Conservation (phyloP, 108 stramenopile genomes). For the Chaetoceros tenuissimus region DNA sequence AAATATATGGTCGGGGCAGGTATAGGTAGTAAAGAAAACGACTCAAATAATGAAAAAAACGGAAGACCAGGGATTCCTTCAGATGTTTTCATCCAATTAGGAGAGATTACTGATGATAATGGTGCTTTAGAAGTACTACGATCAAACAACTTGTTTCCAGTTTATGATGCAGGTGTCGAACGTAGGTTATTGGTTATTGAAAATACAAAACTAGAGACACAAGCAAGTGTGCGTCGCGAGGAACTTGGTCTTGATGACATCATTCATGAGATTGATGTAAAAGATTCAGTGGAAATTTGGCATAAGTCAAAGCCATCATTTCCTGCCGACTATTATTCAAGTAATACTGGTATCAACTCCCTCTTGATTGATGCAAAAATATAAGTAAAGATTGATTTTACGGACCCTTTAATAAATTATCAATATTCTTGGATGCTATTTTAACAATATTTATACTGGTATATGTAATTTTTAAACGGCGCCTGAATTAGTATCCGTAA, state of each 20-base stretch:
- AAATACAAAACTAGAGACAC: too few species aligned
- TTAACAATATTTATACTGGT: too few species aligned
- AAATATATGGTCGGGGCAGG: conserved; percentile 13
- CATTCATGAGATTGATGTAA: neutral
- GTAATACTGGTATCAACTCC: neutral
- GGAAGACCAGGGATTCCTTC: neutral
- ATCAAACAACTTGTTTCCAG: conserved; percentile 15
- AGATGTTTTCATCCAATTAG: conserved; percentile 2
- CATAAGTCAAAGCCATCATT: conserved; percentile 5
- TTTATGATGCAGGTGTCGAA: conserved; percentile 41
- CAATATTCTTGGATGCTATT: too few species aligned
- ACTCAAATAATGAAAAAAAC: neutral
- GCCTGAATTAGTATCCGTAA: neutral
- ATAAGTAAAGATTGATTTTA: too few species aligned
- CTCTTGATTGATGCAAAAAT: neutral
- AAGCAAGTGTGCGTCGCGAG: too few species aligned
- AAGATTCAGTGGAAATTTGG: neutral
- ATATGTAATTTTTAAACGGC: neutral
- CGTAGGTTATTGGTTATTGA: too few species aligned
- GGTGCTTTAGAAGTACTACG: too few species aligned
- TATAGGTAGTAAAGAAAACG: conserved; percentile 1
- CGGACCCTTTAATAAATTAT: too few species aligned
- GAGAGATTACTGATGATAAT: conserved; percentile 10
- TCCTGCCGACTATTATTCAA: conserved; percentile 1
- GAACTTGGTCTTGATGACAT: too few species aligned